Conservation (phyloP, 2,329 filamentous ascomycete species). For the Aureobasidium leucospermi region DNA sequence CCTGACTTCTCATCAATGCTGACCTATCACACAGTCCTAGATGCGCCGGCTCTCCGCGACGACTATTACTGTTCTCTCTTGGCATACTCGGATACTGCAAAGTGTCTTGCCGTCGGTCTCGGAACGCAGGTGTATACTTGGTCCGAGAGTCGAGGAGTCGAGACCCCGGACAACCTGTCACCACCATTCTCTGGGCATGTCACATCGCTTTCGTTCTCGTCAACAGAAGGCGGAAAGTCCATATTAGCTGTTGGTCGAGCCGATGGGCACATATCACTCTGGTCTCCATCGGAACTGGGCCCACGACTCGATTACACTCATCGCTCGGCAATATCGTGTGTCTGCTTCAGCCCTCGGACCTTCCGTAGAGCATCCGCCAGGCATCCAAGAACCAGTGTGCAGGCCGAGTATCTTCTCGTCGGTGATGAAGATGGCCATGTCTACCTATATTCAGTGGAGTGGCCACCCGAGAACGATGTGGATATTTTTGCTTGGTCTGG, state of each 20-base stretch:
- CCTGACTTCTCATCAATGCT: slow-evolving; percentile 20
- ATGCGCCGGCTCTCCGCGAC: slow-evolving; percentile 81
- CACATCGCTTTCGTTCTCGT: slow-evolving; percentile 88
- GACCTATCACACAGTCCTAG: slow-evolving; percentile 59
- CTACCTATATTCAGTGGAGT: slow-evolving; percentile 86
- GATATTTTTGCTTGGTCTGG: slow-evolving; percentile 71
- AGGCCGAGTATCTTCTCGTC: slow-evolving; percentile 76
- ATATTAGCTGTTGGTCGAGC: slow-evolving; percentile 82
- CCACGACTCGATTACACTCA: slow-evolving; percentile 71
- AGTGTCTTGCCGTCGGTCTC: slow-evolving; percentile 77
- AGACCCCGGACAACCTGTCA: slow-evolving; percentile 48
- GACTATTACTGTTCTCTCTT: slow-evolving; percentile 93
- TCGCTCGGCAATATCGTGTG: slow-evolving; percentile 64
- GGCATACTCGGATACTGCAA: slow-evolving; percentile 69
- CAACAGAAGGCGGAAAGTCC: slow-evolving; percentile 61
- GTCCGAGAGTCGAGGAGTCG: slow-evolving; percentile 68
- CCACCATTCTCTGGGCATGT: slow-evolving; percentile 51
- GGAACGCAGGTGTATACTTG: slow-evolving; percentile 76
- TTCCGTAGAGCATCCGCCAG: slow-evolving; percentile 44
- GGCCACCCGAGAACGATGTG: slow-evolving; percentile 53
- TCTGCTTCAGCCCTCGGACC: slow-evolving; percentile 68
- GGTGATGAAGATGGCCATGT: slow-evolving; percentile 77
- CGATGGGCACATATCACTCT: slow-evolving; percentile 66
- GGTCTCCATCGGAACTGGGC: slow-evolving; percentile 64
- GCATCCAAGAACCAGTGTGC: slow-evolving; percentile 44